Conservation (phyloP, 805 yeast species). For the Metschnikowia gruessii region DNA sequence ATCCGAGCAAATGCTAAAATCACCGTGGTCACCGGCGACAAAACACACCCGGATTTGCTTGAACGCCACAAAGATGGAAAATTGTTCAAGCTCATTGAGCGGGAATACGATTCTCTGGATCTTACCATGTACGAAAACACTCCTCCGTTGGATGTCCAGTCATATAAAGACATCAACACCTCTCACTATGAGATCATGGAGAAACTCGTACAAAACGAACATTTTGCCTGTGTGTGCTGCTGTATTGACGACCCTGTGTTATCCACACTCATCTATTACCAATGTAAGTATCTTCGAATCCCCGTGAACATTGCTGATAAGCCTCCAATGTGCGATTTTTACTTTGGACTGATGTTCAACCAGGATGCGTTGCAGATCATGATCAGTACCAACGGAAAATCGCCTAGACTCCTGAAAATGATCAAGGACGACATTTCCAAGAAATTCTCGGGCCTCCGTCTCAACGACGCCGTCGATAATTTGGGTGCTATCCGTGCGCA, state of each 20-base stretch:
- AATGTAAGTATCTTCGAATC: conserved; percentile 44
- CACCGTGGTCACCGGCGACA: conserved; percentile 54
- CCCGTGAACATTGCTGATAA: conserved; percentile 81
- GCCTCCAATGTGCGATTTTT: conserved; percentile 80
- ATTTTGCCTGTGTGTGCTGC: conserved; percentile 65
- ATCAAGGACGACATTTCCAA: conserved; percentile 54
- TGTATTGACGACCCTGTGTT: conserved; percentile 70
- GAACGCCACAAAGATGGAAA: conserved; percentile 35
- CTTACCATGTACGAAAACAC: conserved; percentile 46
- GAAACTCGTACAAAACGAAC: conserved; percentile 32
- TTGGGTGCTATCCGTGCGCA: conserved; percentile 53
- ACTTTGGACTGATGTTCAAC: conserved; percentile 75
- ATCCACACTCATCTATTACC: conserved; percentile 55
- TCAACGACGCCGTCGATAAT: conserved; percentile 59
- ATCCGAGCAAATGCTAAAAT: conserved; percentile 67
- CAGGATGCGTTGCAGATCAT: conserved; percentile 72
- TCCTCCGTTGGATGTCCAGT: conserved; percentile 11
- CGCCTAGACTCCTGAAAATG: conserved; percentile 66
- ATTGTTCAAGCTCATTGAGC: conserved; percentile 38
- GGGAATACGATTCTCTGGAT: conserved; percentile 48
- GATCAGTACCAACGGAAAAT: conserved; percentile 81
- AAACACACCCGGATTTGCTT: conserved; percentile 29
- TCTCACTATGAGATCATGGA: conserved; percentile 30
- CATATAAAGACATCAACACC: conserved; percentile 11
- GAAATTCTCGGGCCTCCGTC: conserved; percentile 40